These are phyloP conservation scores for Pichia sp. DNA, from an alignment of 1,139 yeast genomes.

Conservation along the genomic window DNA sequence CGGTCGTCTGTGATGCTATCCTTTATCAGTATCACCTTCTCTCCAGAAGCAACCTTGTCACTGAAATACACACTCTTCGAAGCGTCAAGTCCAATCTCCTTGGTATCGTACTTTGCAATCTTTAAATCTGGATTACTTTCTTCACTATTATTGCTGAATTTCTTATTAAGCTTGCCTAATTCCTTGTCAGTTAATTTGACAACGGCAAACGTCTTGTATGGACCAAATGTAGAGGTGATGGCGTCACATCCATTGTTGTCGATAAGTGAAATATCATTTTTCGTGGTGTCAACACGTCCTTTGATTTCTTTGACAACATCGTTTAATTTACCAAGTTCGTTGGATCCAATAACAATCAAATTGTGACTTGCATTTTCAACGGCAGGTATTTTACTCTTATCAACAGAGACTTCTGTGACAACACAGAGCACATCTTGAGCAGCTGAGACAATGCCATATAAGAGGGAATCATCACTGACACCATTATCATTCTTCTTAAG, in stretches of 20 bases:
- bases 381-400: neutral
- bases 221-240: slow-evolving; percentile 17
- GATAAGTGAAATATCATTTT: slow-evolving; percentile 18
- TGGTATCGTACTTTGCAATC: neutral
- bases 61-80: slow-evolving; percentile 2
- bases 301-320: slow-evolving; percentile 12
- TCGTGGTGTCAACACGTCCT: slow-evolving; percentile 3
- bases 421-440: slow-evolving; percentile 20
- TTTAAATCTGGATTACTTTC: neutral
- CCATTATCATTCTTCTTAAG: slow-evolving; percentile 5
- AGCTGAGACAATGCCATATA: slow-evolving; percentile 17
- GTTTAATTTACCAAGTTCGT: slow-evolving; percentile 19
- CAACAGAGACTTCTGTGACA: slow-evolving; percentile 21
- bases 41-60: neutral
- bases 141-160: slow-evolving; percentile 8
- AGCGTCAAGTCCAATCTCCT: neutral
- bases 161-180: slow-evolving; percentile 6
- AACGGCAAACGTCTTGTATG: slow-evolving; percentile 20
- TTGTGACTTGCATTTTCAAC: neutral
- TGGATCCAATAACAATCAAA: slow-evolving; percentile 22
- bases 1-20: neutral
- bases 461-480: slow-evolving; percentile 4
- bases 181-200: slow-evolving; percentile 13
- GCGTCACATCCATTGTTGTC: slow-evolving; percentile 19
- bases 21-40: slow-evolving; percentile 7